These are phyloP conservation scores for Ascochyta clinopodiicola DNA, from an alignment of 2,329 filamentous ascomycete species.

Conservation along the genomic window DNA sequence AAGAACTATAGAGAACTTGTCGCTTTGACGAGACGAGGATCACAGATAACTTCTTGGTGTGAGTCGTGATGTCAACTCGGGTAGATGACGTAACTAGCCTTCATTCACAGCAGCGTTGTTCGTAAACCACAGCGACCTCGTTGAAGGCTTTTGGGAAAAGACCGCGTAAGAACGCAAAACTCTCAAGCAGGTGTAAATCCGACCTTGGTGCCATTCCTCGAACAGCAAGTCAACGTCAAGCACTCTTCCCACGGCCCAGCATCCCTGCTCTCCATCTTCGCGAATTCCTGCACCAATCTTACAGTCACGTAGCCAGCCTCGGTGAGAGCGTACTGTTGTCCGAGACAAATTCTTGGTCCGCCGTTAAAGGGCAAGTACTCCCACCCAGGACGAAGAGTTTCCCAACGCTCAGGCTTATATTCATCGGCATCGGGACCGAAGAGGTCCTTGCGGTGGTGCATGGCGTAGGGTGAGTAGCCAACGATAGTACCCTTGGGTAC, in stretches of 20 bases:
- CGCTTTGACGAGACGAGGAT: background rate
- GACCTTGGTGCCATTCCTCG: conserved; percentile 40
- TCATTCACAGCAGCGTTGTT: background rate
- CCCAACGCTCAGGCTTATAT: conserved; percentile 59
- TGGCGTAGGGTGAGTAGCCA: conserved; percentile 50
- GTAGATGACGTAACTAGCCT: conserved; percentile 11
- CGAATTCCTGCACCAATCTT: conserved; percentile 43
- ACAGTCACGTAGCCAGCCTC: conserved; percentile 46
- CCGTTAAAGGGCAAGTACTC: conserved; percentile 51
- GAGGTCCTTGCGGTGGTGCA: conserved; percentile 58
- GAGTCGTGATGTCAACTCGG: conserved; percentile 16
- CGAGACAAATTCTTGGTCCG: conserved; percentile 47
- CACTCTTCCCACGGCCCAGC: conserved; percentile 38
- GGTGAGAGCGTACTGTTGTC: conserved; percentile 47
- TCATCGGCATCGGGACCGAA: conserved; percentile 58
- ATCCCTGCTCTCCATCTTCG: conserved; percentile 38
- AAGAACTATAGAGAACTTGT: background rate
- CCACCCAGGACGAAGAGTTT: conserved; percentile 44
- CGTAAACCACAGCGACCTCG: no score
- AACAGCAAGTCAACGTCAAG: conserved; percentile 39
- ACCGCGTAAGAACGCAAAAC: background rate
- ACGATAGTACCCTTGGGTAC: conserved; percentile 57
- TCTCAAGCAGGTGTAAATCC: conserved; percentile 34
- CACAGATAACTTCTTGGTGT: background rate
- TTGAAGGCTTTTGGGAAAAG: background rate